Base-by-base conservation (phyloP, 2,329 filamentous ascomycete species). In the Diaporthe citri region DNA sequence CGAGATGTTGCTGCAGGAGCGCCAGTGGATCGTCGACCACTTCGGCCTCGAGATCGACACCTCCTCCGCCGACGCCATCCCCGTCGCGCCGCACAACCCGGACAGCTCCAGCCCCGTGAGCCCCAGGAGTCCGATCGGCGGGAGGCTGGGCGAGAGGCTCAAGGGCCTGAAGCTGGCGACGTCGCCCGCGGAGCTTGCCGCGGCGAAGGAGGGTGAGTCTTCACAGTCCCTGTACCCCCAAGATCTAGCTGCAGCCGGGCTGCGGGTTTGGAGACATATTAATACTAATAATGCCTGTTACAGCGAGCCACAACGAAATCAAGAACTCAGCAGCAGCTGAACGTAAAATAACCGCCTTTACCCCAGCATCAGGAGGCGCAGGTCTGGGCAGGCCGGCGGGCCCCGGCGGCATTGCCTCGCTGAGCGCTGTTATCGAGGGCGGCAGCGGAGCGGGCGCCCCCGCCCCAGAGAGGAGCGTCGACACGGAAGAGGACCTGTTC, bases 1-100 rank as follows among this genome's bases (percentile, higher is more conserved):
- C 73, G 91, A 95, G 81, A 97, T 97, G 93, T 95, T 93, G 0
- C 82, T 94, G 64, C 91, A 95, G 74, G 95, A 98, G 83, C 94
- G 92, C 81, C 90, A 94, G 78, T 97, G 95, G 95, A 95, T 98
- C 71, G 90, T 95, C 80, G 87, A 92, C 62, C 94, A 95, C 79
- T 98, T 97, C 82, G 93, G 93, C 8, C 86, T 94, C 60, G 56
- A 83, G 84, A 72, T 87, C 83, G 76, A 86, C 83, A 71, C 82
- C 64, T 77, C 80, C 74, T 78, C 76, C 64, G 77, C 75, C 31
- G 74, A 77, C 41, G 77, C 78, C 52, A 76, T 76, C 64, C 77
- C 71, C 52, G 57, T 69, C 55, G 39, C 59, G 66, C 60, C 60
- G 48, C 80, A 82, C 46, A 78, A 76, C 51, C 79, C 82, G 75